Conservation (phyloP, 176 grass and related monocot genomes). For the Carex parvula region DNA sequence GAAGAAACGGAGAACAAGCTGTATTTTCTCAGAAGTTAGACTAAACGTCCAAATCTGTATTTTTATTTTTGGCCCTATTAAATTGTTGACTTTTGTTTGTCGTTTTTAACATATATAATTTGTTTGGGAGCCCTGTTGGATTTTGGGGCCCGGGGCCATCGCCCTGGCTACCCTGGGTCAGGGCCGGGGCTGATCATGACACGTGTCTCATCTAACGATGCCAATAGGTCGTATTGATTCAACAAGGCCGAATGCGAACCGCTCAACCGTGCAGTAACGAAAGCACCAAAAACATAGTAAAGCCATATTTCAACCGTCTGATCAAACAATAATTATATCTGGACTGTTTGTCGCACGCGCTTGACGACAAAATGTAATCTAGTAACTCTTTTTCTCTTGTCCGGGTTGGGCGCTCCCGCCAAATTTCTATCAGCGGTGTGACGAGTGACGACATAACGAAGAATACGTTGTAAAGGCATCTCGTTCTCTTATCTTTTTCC, state of each 20-base stretch:
- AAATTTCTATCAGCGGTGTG: background rate
- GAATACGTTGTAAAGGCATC: conserved; percentile 12
- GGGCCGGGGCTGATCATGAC: too few relatives aligned
- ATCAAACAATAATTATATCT: background rate
- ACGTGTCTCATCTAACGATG: background rate
- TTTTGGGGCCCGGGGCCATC: too few relatives aligned
- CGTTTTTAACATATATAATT: too few relatives aligned
- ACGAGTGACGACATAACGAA: too few relatives aligned
- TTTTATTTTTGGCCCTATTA: too few relatives aligned
- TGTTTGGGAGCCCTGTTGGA: too few relatives aligned
- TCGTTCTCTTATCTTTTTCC: background rate
- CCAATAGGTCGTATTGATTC: background rate
- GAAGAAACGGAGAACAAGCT: too few relatives aligned
- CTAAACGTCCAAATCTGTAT: too few relatives aligned
- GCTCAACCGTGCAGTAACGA: background rate
- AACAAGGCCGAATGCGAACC: background rate
- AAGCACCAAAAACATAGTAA: background rate
- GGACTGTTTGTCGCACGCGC: background rate
- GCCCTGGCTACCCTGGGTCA: too few relatives aligned
- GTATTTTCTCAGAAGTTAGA: too few relatives aligned
- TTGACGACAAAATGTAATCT: background rate
- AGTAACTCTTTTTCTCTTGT: background rate
- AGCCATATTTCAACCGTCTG: background rate
- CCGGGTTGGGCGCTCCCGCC: background rate
- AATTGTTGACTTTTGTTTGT: too few relatives aligned